These are phyloP conservation scores for Paratinospora sagittata DNA, from an alignment of 164 flowering plant species.

Conservation along the genomic window DNA sequence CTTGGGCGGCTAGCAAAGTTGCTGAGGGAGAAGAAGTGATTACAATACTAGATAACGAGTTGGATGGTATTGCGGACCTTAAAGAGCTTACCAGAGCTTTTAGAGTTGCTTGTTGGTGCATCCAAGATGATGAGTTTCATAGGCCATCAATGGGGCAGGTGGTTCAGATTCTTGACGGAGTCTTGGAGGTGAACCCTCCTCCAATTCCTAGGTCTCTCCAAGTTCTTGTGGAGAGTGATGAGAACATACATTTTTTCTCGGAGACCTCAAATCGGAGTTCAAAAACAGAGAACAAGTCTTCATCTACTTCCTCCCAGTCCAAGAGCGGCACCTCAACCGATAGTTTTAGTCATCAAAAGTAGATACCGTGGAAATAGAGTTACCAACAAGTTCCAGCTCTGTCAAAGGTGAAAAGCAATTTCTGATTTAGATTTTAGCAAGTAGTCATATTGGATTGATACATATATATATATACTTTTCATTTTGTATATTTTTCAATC, in stretches of 20 bases:
- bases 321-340: too few species aligned
- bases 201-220: conserved; percentile 31
- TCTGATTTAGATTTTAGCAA: too few species aligned
- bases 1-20: conserved; percentile 28
- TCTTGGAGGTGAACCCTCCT: conserved; percentile 28
- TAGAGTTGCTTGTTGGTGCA: conserved; percentile 39
- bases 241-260: conserved; percentile 9
- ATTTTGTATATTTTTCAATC: too few species aligned
- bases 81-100: conserved; percentile 26
- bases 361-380: too few species aligned
- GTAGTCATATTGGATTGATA: too few species aligned
- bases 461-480: too few species aligned
- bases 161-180: conserved; percentile 36
- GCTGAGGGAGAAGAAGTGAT: conserved; percentile 21
- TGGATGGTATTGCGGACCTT: conserved; percentile 24
- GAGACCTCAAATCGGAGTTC: neutral
- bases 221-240: conserved; percentile 16
- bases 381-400: too few species aligned
- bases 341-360: too few species aligned
- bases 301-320: too few species aligned
- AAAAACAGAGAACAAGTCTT: too few species aligned
- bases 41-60: conserved; percentile 21
- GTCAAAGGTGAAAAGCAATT: too few species aligned
- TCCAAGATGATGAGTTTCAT: conserved; percentile 34
- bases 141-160: conserved; percentile 40